These are phyloP conservation scores for Suhomyces vadensis DNA, from an alignment of 805 yeast species.

Conservation along the genomic window DNA sequence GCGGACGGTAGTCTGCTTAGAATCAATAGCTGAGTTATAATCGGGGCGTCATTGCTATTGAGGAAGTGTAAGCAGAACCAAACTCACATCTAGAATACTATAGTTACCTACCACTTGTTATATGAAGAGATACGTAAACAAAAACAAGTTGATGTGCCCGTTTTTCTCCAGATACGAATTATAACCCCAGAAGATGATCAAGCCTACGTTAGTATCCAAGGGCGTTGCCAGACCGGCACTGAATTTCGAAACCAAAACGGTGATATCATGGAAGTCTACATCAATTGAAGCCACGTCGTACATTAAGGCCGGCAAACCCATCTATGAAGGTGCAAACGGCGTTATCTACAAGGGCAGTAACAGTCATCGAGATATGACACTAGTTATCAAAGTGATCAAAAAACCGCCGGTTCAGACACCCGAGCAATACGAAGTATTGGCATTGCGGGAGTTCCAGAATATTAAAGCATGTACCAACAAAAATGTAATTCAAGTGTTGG, in stretches of 20 bases:
- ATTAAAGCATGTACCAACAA: constrained; percentile 29
- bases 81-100: too few species aligned
- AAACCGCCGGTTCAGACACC: constrained; percentile 10
- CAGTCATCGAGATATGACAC: constrained; percentile 16
- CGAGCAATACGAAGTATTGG: neutral
- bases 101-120: too few species aligned
- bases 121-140: too few species aligned
- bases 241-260: neutral
- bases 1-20: too few species aligned
- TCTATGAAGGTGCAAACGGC: constrained; percentile 47
- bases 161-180: too few species aligned
- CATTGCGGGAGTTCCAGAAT: constrained; percentile 30
- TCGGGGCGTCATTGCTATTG: too few species aligned
- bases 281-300: constrained; percentile 17
- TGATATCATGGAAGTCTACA: neutral
- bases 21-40: too few species aligned
- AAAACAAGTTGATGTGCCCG: too few species aligned
- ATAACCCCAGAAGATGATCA: too few species aligned
- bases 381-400: constrained; percentile 37
- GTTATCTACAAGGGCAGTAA: constrained; percentile 33
- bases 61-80: too few species aligned
- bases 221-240: too few species aligned
- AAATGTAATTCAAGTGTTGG: constrained; percentile 30
- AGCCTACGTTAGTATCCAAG: too few species aligned
- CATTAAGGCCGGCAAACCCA: constrained; percentile 27